Percentiles rank a stretch among this genome's conserved stretches.
Conservation (phyloP, 352 stramenopile species). For the Phytophthora syringae region DNA sequence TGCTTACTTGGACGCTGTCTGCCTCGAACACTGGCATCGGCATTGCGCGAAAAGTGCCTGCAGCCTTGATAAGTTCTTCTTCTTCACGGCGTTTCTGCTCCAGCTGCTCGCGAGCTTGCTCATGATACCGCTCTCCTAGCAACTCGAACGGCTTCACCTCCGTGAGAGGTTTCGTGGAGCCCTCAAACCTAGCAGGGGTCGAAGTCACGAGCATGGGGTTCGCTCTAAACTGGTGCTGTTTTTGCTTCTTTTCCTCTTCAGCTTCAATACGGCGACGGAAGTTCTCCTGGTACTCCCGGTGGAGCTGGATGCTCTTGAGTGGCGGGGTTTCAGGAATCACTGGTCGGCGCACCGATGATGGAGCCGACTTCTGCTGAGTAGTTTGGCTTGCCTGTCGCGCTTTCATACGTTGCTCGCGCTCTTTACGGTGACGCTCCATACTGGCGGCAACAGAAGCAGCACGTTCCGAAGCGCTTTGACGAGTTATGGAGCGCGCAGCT, state of each 20-base stretch:
- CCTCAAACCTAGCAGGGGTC: constrained; percentile 65
- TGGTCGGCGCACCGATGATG: constrained; percentile 34
- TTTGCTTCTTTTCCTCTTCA: constrained; percentile 62
- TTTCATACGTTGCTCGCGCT: constrained; percentile 49
- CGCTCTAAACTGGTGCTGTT: constrained; percentile 70
- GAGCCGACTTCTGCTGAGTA: constrained; percentile 19
- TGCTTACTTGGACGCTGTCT: constrained; percentile 34
- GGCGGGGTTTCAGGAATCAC: constrained; percentile 75
- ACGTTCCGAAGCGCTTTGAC: constrained; percentile 41
- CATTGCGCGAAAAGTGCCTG: constrained; percentile 62
- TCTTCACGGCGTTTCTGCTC: constrained; percentile 67
- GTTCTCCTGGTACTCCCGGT: constrained; percentile 77
- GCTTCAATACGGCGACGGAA: constrained; percentile 62
- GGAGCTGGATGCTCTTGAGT: constrained; percentile 73
- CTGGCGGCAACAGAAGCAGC: constrained; percentile 35
- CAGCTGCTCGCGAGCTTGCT: constrained; percentile 65
- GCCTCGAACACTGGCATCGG: constrained; percentile 67
- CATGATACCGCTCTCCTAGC: constrained; percentile 55
- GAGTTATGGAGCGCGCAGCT: constrained; percentile 38
- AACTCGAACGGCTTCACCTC: constrained; percentile 74
- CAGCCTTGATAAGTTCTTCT: constrained; percentile 49
- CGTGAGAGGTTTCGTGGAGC: constrained; percentile 74
- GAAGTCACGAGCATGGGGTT: constrained; percentile 72
- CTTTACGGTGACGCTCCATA: constrained; percentile 52
- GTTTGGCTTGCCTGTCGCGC: constrained; percentile 23